These are phyloP conservation scores for Oidium heveae DNA, from an alignment of 2,329 filamentous ascomycete species.

Conservation along the genomic window DNA sequence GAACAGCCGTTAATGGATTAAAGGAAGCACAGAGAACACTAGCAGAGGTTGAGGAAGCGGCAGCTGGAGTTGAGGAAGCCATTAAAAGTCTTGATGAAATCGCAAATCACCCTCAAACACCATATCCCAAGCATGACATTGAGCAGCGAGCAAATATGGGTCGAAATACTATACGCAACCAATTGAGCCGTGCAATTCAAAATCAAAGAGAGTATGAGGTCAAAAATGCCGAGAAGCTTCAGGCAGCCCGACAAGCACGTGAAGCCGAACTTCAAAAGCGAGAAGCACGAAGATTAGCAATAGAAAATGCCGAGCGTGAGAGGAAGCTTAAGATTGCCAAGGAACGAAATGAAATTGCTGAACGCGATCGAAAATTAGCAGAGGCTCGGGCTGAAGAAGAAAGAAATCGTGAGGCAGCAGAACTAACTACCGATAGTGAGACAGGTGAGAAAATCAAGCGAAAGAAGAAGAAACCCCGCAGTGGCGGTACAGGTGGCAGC, in stretches of 20 bases:
- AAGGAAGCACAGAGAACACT: slow-evolving; percentile 54
- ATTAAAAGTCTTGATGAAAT: slow-evolving; percentile 47
- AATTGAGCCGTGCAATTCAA: slow-evolving; percentile 64
- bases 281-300: slow-evolving; percentile 48
- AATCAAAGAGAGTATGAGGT: slow-evolving; percentile 80
- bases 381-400: slow-evolving; percentile 49
- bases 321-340: slow-evolving; percentile 60
- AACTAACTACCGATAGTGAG: slow-evolving; percentile 59
- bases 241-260: slow-evolving; percentile 52
- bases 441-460: slow-evolving; percentile 60
- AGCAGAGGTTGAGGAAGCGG: slow-evolving; percentile 57
- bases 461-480: slow-evolving; percentile 43
- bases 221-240: slow-evolving; percentile 70
- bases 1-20: slow-evolving; percentile 50
- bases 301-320: slow-evolving; percentile 44
- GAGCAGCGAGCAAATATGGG: slow-evolving; percentile 96
- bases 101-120: slow-evolving; percentile 37
- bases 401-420: slow-evolving; percentile 39
- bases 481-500: slow-evolving; percentile 16
- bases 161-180: slow-evolving; percentile 76
- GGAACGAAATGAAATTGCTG: slow-evolving; percentile 59
- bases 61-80: slow-evolving; percentile 58
- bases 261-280: slow-evolving; percentile 56
- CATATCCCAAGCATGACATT: slow-evolving; percentile 73
- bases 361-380: slow-evolving; percentile 47